Evolutionary conservation across 495 filamentous ascomycete species (phyloP), one percentile per base, ranked within the genome.

Genomic region (Penicillium canariense): DNA sequence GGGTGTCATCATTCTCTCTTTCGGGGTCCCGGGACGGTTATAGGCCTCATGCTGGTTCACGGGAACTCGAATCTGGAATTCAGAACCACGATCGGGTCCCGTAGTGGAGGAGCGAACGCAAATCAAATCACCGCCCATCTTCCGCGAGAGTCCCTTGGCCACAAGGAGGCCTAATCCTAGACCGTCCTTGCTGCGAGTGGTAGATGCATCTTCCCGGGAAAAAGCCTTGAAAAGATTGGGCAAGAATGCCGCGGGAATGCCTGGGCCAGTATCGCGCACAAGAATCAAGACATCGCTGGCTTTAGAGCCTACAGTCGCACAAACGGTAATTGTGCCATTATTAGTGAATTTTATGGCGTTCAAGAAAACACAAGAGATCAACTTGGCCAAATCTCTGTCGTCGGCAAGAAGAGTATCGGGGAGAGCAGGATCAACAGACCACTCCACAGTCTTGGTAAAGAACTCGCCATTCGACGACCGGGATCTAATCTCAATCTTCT

Each of bases 321-420:
- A 77, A 4, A 91, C 66, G 1, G 71, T 77, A 46, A 91, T 86
- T n/a, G 69, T 75, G 18, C 88, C 88, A 48, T 74, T 76, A 54
- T 88, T 84, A 0, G 89, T 90, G 60, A 91, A 92, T 64, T 92
- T 92, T 50, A 91, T 79, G 4, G 88, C 89, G 66, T 91, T 92
- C 26, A 89, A 71, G 50, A 90, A 82, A 14, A 91, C 80, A 52
- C 86, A 87, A 8, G 87, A 88, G 2, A 90, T 80, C 52, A 88
- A 65, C 62, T 90, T 91, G 10, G 84, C 81, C n/a, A 92, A 65
- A 54, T 89, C 85, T 51, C 84, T 80, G 60, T 88, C 83, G 67
- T 89, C 87, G 48, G 86, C 80, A 35, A 87, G 77, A 46, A 91
- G 76, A 3, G 79, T 81, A 20, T 86, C 81, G 1, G 88, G 88